Evolutionary conservation across 805 yeast species (phyloP), one percentile per base, ranked within the genome.

Genomic region (Starmerella scarabaei): DNA sequence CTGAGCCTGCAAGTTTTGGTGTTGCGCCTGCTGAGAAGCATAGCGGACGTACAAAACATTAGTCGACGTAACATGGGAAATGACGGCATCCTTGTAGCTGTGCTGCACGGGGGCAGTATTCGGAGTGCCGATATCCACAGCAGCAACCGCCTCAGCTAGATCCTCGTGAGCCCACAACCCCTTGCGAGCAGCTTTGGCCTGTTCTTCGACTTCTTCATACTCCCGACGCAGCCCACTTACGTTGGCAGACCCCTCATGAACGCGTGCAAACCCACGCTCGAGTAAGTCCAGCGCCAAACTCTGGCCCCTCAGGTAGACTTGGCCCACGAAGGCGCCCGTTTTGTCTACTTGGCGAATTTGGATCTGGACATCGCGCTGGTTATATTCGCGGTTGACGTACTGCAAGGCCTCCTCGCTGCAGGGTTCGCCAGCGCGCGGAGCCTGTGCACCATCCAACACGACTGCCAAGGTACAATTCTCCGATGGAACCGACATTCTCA

Each of bases 321-420:
- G 73, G 35, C 93, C 91, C 53, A 81, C 73, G 53, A 84, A 84
- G 0, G 80, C 82, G 42, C 94, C 94, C 41, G 77, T 66, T 54
- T 75, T 80, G 56, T 84, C 94, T 38, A 72, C 71, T 42, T 72
- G 77, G 48, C 72, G 72, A 17, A 83, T 69, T 39, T 77, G 78
- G 47, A 83, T 63, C 47, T 71, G 75, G 32, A 83, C 81, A 45
- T 76, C 82, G 54, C 84, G 71, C 62, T 83, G 94, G 56, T 73
- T 64, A 37, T 71, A 66, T 44, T 70, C 69, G 45, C 67, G 68
- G 51, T 64, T 66, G 44, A 75, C 68, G 53, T 63, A 75, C 29
- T 65, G 70, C 21, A 73, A 53, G 2, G 82, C 82, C 33, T 39
- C 68, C 17, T 70, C 68, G 8, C 69, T 65, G 23, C 39, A 47